Conservation (phyloP, 352 stramenopile species). For the Globisporangium mamillatum region DNA sequence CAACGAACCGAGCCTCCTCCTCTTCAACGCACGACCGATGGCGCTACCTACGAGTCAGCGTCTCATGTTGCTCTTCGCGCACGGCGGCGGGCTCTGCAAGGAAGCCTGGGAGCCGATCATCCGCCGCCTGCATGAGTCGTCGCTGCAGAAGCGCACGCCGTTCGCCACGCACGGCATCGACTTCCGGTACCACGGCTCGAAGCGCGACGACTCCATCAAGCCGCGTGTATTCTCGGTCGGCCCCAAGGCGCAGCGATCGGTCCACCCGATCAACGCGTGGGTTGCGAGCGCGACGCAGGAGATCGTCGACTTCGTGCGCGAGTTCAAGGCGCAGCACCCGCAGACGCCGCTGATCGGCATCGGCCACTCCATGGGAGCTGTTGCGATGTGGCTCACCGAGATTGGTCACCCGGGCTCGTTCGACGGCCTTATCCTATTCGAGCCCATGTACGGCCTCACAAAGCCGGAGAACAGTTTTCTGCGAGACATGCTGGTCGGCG, state of each 20-base stretch:
- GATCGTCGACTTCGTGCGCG: slow-evolving; percentile 15
- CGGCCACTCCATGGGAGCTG: slow-evolving; percentile 44
- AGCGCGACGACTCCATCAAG: slow-evolving; percentile 32
- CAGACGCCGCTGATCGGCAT: slow-evolving; percentile 42
- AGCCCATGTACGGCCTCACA: slow-evolving; percentile 33
- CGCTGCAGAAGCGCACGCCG: slow-evolving; percentile 23
- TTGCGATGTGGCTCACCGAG: slow-evolving; percentile 36
- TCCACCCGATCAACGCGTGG: slow-evolving; percentile 37
- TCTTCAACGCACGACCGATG: not conserved
- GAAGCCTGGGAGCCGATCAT: slow-evolving; percentile 49
- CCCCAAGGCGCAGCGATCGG: slow-evolving; percentile 23
- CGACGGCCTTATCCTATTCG: slow-evolving; percentile 41
- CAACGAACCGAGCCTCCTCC: not conserved
- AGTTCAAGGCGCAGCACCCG: slow-evolving; percentile 12
- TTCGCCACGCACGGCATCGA: slow-evolving; percentile 33
- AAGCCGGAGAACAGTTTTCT: slow-evolving; percentile 15
- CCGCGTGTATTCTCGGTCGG: slow-evolving; percentile 14
- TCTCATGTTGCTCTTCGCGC: slow-evolving; percentile 42
- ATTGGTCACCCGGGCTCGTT: slow-evolving; percentile 35
- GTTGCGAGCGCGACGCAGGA: slow-evolving; percentile 16
- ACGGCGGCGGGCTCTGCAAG: slow-evolving; percentile 47
- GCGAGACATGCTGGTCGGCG: slow-evolving; percentile 28
- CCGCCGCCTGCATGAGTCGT: slow-evolving; percentile 26
- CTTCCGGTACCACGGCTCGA: slow-evolving; percentile 47
- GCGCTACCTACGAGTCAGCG: not conserved